These are phyloP conservation scores for Aureobasidium uvarum DNA, from an alignment of 2,329 filamentous ascomycete genomes.

Conservation along the genomic window DNA sequence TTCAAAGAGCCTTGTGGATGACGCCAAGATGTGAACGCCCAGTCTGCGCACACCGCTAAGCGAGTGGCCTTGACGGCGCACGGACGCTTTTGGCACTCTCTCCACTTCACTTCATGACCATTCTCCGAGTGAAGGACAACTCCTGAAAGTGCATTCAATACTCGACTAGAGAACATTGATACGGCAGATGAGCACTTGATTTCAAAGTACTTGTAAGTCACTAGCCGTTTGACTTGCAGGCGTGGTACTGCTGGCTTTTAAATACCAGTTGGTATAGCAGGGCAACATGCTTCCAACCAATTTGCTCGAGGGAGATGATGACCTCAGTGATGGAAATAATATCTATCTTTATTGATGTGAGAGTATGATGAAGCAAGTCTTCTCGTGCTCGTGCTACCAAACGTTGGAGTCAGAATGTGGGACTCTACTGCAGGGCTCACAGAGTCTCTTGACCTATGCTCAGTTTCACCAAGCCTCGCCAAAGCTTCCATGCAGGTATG, in stretches of 20 bases:
- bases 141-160: background rate
- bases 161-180: background rate
- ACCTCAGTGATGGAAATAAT: too few relatives aligned
- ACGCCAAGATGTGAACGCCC: too few relatives aligned
- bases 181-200: background rate
- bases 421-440: background rate
- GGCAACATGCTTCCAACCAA: background rate
- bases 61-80: slow-evolving; percentile 24
- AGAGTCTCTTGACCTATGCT: background rate
- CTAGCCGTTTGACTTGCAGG: too few relatives aligned
- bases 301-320: background rate
- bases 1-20: too few relatives aligned
- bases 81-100: background rate
- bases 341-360: background rate
- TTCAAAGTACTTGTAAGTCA: background rate
- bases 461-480: background rate
- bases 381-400: background rate
- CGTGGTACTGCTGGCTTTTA: background rate
- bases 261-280: background rate
- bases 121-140: background rate
- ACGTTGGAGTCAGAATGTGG: background rate
- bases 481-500: background rate
- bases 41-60: slow-evolving; percentile 26
- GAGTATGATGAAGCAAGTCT: background rate
- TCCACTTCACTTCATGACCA: background rate